A percentile compares a stretch with the other conserved stretches of the same genome.
These are phyloP conservation scores for Rhynchosporium secalis DNA, from an alignment of 2,329 filamentous ascomycete species.

Conservation along the genomic window DNA sequence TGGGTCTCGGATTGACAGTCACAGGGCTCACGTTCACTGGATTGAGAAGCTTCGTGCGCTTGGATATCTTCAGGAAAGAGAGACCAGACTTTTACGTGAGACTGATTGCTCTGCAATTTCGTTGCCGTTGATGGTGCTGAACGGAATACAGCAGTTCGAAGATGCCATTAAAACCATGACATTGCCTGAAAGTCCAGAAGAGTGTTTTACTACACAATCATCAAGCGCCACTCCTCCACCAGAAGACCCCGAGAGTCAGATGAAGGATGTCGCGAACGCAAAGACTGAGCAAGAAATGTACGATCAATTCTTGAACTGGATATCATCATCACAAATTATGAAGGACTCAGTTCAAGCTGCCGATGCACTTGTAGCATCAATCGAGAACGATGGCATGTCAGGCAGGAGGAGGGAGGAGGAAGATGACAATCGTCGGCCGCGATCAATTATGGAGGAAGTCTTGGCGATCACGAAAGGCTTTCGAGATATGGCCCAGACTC, in stretches of 20 bases:
- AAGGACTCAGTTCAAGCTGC: constrained; percentile 7
- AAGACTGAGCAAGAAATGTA: constrained; percentile 39
- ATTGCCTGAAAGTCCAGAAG: background rate
- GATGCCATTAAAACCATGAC: background rate
- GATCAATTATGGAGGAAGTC: constrained; percentile 11
- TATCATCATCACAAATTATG: constrained; percentile 8
- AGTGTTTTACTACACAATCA: background rate
- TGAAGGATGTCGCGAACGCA: constrained; percentile 5
- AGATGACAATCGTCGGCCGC: background rate
- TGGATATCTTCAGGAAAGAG: constrained; percentile 19
- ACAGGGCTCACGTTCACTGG: constrained; percentile 16
- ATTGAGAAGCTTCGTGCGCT: constrained; percentile 22
- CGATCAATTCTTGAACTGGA: constrained; percentile 30
- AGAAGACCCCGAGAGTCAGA: background rate
- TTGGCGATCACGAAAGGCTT: constrained; percentile 2
- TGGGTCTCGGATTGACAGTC: background rate
- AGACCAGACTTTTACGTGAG: background rate
- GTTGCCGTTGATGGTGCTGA: background rate
- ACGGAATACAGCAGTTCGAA: background rate
- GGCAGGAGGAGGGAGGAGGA: background rate
- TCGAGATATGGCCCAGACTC: background rate
- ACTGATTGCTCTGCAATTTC: background rate
- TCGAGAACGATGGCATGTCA: constrained; percentile 1
- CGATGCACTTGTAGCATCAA: constrained; percentile 10
- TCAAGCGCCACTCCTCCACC: background rate